phyloP scores from a whole-genome alignment of 164 flowering plant species.

The Macadamia integrifolia region DNA sequence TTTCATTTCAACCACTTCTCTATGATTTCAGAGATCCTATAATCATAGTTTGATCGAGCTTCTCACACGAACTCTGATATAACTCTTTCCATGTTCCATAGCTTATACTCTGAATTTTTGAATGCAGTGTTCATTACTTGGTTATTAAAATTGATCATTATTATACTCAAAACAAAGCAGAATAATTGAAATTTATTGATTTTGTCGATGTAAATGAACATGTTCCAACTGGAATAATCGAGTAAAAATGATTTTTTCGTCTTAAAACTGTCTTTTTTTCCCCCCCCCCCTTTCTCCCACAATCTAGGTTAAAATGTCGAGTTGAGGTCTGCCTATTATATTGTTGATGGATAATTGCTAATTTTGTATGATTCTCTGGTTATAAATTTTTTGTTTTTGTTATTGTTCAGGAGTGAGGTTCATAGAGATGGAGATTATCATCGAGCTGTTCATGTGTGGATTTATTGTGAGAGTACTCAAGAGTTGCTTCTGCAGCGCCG shows the following conservation, averaged over 20 bases:
- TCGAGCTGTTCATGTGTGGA: constrained; percentile 86
- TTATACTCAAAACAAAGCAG: too few relatives aligned
- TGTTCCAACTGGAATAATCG: too few relatives aligned
- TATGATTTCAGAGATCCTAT: background rate
- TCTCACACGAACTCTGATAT: background rate
- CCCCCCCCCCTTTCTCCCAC: too few relatives aligned
- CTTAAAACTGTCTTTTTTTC: too few relatives aligned
- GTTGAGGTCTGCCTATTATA: background rate
- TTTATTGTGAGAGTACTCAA: constrained; percentile 75
- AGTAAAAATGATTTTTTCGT: too few relatives aligned
- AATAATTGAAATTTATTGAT: too few relatives aligned
- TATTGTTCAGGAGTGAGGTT: constrained; percentile 47
- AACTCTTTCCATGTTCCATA: background rate
- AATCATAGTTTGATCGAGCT: background rate
- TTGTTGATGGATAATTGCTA: background rate
- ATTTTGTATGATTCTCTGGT: background rate
- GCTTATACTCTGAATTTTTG: too few relatives aligned
- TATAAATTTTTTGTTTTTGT: background rate
- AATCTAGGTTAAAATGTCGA: background rate
- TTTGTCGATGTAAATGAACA: too few relatives aligned
- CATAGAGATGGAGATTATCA: constrained; percentile 91
- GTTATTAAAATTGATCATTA: too few relatives aligned
- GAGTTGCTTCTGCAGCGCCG: constrained; percentile 80
- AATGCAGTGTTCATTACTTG: too few relatives aligned
- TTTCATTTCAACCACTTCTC: background rate